Base-by-base conservation (phyloP, 2,329 filamentous ascomycete genomes). In the Pseudogymnoascus sp. region DNA sequence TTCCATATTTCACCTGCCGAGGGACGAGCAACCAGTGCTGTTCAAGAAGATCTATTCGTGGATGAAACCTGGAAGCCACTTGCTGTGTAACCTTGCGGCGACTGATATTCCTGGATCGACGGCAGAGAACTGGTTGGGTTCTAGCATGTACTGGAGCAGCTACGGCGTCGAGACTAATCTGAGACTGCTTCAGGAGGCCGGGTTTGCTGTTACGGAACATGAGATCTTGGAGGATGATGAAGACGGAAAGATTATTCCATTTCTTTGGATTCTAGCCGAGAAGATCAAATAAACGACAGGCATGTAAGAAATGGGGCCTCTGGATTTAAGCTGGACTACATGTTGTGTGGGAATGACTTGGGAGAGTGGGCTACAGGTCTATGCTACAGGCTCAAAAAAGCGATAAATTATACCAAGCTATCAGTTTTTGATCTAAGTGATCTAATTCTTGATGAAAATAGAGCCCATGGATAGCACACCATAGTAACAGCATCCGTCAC, bases 1-100 rank as follows among this genome's bases (percentile, higher is more conserved):
- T 65, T 76, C 76, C 2, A 74, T 80, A 56, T 74, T 80, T 18
- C 78, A 80, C 63, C 67, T 80, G 1, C 77, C 77, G 2, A 72
- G 75, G 6, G 68, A 69, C 2, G 77, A 80, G 63, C 78, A 80
- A 63, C 69, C 63, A 0, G 65, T 67, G 3, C 68, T 80, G 11
- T 65, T 80, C 12, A 16, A 38, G 9, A 73, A 74, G 21, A 75
- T 79, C 14, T 60, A 40, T 0, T 42, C 16, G 7, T 81, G 78
- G 79, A 63, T 80, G 49, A 78, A 76, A 56, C 76, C 76, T 1
- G 77, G 76, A 0, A 78, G 78, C 0, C 69, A 67, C 16, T 67
- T 80, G n/a, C 71, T 80, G 42, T 72, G 66, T 3, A 77, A 77
- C 60, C 72, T 78, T 37, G 70, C n/a, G 69, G 66, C n/a, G 40